Conservation (phyloP, 108 stramenopile genomes). For the Pseudonitzschia pungens region DNA sequence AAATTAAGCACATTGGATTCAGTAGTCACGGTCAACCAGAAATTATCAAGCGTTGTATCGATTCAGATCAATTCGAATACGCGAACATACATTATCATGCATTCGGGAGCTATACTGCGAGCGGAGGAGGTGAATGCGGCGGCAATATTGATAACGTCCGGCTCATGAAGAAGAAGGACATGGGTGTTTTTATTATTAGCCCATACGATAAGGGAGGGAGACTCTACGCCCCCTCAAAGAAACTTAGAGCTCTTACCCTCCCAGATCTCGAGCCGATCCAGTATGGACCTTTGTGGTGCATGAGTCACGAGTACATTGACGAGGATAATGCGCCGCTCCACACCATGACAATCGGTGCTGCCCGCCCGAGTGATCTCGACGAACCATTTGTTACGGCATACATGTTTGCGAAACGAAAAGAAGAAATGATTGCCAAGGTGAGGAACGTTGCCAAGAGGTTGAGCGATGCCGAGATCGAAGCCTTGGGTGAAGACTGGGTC, state of each 20-base stretch:
- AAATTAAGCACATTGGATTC: slow-evolving; percentile 85
- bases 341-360: slow-evolving; percentile 75
- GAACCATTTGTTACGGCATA: slow-evolving; percentile 61
- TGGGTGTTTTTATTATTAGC: slow-evolving; percentile 51
- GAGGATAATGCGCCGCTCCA: slow-evolving; percentile 42
- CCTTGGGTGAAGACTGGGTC: slow-evolving; percentile 72
- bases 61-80: slow-evolving; percentile 80
- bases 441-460: slow-evolving; percentile 45
- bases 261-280: slow-evolving; percentile 81
- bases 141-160: slow-evolving; percentile 70
- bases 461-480: slow-evolving; percentile 47
- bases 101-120: slow-evolving; percentile 82
- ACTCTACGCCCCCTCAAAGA: slow-evolving; percentile 68
- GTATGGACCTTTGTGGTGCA: slow-evolving; percentile 64
- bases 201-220: slow-evolving; percentile 90
- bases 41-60: slow-evolving; percentile 63
- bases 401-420: slow-evolving; percentile 26
- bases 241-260: slow-evolving; percentile 61
- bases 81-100: slow-evolving; percentile 89
- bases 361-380: slow-evolving; percentile 74
- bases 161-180: slow-evolving; percentile 67
- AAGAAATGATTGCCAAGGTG: slow-evolving; percentile 35
- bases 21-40: slow-evolving; percentile 81
- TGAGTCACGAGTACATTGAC: slow-evolving; percentile 42
- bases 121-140: slow-evolving; percentile 53